Evolutionary conservation across 2,329 filamentous ascomycete species (phyloP), one percentile per base, ranked within the genome.

Genomic region (Cladosporium sp.): DNA sequence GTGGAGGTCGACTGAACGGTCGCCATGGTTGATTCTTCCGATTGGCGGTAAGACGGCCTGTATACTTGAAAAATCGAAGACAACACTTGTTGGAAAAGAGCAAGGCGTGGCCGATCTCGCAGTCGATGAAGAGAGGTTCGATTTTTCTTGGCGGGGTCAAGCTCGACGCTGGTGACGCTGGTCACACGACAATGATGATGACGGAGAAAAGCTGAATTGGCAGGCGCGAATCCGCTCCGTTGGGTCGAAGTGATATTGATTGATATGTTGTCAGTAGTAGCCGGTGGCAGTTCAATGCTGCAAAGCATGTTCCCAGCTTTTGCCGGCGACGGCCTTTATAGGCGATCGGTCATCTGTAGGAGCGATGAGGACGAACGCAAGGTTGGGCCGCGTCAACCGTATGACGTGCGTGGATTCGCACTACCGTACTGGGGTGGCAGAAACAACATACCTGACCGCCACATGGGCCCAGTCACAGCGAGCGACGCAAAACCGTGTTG

Each of bases 91-190:
- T 46, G 40, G 8, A 12, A 46, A 8, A 46, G n/a, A 46, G 10
- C n/a, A 12, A 46, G 3, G 40, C 40, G 40, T 46, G 40, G n/a
- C 40, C 40, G 40, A 46, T 46, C n/a, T 46, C 40, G 40, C 40
- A 46, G 40, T 21, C 40, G 14, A 46, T 5, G 40, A 46, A 46
- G 18, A 14, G 33, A 55, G 46, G 31, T 49, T 46, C 23, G 35
- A 28, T 40, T 63, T 63, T 63, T 63, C 61, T 63, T 63, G 61
- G 61, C 61, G 61, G 61, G 61, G 61, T 62, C 46, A 55, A 55
- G 52, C 52, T 55, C 52, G 52, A 55, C 52, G 52, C 26, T 53
- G 21, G 49, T 21, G 44, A 26, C 23, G 23, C 52, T 33, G 52
- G 52, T 55, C 52, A 55, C 52, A 55, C 18, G 52, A 46, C 40